These are phyloP conservation scores for Skeletonema costatum DNA, from an alignment of 108 stramenopile species.

Conservation along the genomic window DNA sequence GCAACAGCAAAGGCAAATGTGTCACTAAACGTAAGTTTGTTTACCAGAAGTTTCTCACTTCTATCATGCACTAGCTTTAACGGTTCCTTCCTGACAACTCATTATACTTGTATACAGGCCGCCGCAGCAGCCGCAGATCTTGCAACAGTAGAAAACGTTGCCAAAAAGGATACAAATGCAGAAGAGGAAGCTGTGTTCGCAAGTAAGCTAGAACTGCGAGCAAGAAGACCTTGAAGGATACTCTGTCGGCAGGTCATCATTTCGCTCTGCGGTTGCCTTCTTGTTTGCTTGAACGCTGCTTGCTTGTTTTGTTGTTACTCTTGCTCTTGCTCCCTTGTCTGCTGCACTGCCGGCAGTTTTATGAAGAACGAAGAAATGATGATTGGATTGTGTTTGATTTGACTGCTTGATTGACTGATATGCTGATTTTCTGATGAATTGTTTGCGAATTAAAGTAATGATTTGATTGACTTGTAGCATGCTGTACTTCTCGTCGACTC, in stretches of 20 bases:
- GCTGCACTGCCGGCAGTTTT: background rate
- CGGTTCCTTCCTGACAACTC: too few relatives aligned
- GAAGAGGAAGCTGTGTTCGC: too few relatives aligned
- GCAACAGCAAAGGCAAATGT: too few relatives aligned
- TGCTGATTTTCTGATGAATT: background rate
- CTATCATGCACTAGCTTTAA: too few relatives aligned
- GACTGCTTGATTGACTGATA: background rate
- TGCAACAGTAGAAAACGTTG: too few relatives aligned
- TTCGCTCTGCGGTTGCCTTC: background rate
- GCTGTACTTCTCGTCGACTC: background rate
- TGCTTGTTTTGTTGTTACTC: background rate
- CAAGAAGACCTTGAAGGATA: background rate
- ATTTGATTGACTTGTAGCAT: too few relatives aligned
- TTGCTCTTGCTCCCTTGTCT: background rate
- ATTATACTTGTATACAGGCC: too few relatives aligned
- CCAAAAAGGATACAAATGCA: too few relatives aligned
- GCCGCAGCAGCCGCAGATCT: too few relatives aligned
- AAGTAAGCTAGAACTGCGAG: background rate
- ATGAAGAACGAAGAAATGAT: background rate
- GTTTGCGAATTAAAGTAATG: background rate
- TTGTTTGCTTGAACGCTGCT: background rate
- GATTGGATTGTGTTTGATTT: background rate
- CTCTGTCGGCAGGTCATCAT: background rate
- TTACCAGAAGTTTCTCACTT: too few relatives aligned
- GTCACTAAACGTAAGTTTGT: too few relatives aligned